Evolutionary conservation across 352 stramenopile species (phyloP), one percentile per base, ranked within the genome.

Genomic region (Globisporangium solare): DNA sequence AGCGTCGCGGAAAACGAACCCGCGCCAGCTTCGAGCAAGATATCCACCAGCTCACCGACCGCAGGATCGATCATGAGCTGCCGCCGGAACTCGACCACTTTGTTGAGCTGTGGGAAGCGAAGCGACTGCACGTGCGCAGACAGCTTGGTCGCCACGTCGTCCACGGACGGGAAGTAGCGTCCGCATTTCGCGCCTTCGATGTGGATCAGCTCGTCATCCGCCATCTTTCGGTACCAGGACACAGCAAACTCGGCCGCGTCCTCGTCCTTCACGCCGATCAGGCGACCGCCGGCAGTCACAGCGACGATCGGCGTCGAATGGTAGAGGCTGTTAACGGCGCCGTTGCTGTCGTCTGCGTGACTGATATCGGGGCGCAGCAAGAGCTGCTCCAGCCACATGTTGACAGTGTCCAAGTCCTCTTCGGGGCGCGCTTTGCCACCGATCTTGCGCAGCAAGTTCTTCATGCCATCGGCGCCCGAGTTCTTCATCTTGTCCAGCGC

Each of bases 1-100:
- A 93, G 58, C 11, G 83, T 93, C 17, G 83, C 83, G 1, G 83
- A 93, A 53, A 93, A 93, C 11, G 81, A 84, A 0, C 81, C 83
- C 0, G 70, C 75, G 0, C 78, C 77, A 15, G 83, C 80, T 55
- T 91, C 83, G 3, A 92, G 60, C 15, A 93, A 60, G 15, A 86
- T 75, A 39, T 92, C 68, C 0, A 93, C 83, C 40, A 86, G 88
- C 7, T 88, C 73, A 18, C 79, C 66, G 1, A 93, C 79, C 0
- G 70, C 71, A 6, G 79, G 72, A 61, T 92, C 82, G 3, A 93
- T 68, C 18, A 71, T 52, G 11, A 93, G 56, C 1, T 66, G 56
- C 1, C 61, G 61, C 27, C 65, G 47, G 22, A 85, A 74, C 54
- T 91, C 79, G 18, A 90, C 68, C 0, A 89, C 70, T 31, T 67